Conservation (phyloP, 345 rosid genomes). For the Euphorbia pulcherrima region DNA sequence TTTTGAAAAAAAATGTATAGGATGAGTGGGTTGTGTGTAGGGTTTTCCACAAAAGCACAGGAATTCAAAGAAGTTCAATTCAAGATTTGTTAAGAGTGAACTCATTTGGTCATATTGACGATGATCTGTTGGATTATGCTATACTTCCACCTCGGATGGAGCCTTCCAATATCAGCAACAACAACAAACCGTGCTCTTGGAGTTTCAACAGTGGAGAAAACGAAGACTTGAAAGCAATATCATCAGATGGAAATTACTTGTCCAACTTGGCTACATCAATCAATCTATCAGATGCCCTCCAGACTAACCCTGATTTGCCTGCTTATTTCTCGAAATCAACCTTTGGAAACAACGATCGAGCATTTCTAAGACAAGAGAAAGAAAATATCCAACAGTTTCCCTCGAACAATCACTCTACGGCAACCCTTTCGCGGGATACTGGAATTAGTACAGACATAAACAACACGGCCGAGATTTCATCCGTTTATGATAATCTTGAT, state of each 20-base stretch:
- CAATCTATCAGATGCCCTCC: too few relatives aligned
- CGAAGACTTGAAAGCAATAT: slow-evolving; percentile 31
- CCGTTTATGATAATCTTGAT: slow-evolving; percentile 31
- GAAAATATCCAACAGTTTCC: slow-evolving; percentile 48
- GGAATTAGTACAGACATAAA: slow-evolving; percentile 57
- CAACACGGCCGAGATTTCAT: slow-evolving; percentile 48
- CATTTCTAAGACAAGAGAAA: slow-evolving; percentile 20
- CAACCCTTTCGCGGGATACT: slow-evolving; percentile 58
- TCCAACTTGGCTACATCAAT: background rate
- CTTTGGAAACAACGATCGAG: slow-evolving; percentile 16
- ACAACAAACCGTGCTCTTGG: slow-evolving; percentile 23
- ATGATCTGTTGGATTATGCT: slow-evolving; percentile 41
- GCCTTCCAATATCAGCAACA: too few relatives aligned
- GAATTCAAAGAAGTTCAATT: slow-evolving; percentile 41
- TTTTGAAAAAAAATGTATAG: slow-evolving; percentile 47
- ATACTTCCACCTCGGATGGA: slow-evolving; percentile 60
- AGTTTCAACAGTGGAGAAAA: slow-evolving; percentile 24
- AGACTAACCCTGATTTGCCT: too few relatives aligned
- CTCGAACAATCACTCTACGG: slow-evolving; percentile 44
- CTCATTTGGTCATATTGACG: slow-evolving; percentile 38
- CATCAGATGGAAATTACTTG: slow-evolving; percentile 20
- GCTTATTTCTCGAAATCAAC: slow-evolving; percentile 13
- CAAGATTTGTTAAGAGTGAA: slow-evolving; percentile 34
- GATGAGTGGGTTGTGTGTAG: slow-evolving; percentile 97
- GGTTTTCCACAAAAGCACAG: slow-evolving; percentile 77